phyloP scores from a whole-genome alignment of 495 filamentous ascomycete genomes.

The Hypomontagnella monticulosa region DNA sequence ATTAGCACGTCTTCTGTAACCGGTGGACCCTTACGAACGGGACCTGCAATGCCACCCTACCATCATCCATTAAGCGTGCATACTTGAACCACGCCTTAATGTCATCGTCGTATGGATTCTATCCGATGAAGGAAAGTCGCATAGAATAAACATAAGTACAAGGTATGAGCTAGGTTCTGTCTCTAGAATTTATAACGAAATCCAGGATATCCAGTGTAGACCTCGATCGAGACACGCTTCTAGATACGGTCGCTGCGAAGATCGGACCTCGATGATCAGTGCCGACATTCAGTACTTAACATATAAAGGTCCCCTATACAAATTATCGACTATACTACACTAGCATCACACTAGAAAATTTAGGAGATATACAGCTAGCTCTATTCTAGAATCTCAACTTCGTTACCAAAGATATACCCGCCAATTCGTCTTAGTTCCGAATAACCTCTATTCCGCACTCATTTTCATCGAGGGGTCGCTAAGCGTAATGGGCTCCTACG shows the following conservation, averaged over 20 bases:
- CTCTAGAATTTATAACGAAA: no score
- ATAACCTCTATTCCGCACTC: neutral
- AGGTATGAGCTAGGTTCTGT: no score
- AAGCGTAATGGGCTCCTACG: constrained; percentile 51
- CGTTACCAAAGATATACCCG: no score
- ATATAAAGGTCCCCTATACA: neutral
- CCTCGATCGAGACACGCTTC: neutral
- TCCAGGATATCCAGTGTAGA: no score
- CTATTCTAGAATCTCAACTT: constrained; percentile 1
- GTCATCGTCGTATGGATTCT: constrained; percentile 14
- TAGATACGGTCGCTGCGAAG: neutral
- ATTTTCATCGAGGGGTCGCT: neutral
- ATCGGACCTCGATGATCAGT: neutral
- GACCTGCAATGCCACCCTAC: constrained; percentile 26
- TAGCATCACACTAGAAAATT: neutral
- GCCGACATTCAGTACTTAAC: neutral
- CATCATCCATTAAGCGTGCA: neutral
- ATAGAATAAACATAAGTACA: neutral
- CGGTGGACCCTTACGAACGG: constrained; percentile 16
- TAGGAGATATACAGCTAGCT: neutral
- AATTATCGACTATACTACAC: neutral
- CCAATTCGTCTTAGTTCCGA: neutral
- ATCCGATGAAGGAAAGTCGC: constrained; percentile 26
- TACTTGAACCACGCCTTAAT: constrained; percentile 31
- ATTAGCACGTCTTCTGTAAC: constrained; percentile 5